Conservation (phyloP, 2,329 filamentous ascomycete species). For the Grosmannia clavigera region DNA sequence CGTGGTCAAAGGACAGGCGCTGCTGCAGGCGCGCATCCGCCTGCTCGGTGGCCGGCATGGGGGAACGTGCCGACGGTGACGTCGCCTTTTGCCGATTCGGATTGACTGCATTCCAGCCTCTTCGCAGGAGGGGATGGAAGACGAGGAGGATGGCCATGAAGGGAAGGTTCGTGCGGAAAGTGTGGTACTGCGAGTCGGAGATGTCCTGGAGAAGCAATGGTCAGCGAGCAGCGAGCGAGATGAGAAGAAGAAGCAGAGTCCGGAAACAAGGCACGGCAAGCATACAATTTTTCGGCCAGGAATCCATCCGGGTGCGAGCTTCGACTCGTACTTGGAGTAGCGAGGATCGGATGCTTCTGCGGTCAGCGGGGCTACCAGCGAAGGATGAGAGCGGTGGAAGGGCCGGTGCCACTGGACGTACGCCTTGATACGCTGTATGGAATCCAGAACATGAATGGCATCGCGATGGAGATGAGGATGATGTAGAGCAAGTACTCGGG, state of each 20-base stretch:
- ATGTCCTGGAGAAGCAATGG: conserved; percentile 51
- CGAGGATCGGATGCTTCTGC: conserved; percentile 62
- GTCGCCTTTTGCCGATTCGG: conserved; percentile 18
- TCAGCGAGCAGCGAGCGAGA: not conserved
- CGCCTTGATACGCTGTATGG: conserved; percentile 75
- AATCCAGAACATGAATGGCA: conserved; percentile 88
- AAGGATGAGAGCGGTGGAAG: not conserved
- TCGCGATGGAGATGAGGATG: conserved; percentile 46
- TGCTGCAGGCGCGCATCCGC: conserved; percentile 50
- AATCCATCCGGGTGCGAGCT: conserved; percentile 78
- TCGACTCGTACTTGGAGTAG: conserved; percentile 59
- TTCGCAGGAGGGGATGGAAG: conserved; percentile 68
- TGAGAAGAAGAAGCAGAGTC: not conserved
- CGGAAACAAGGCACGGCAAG: not conserved
- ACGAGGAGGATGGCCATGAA: conserved; percentile 63
- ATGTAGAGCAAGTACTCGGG: conserved; percentile 79
- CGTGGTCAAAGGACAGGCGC: conserved; percentile 69
- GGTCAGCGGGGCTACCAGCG: not conserved
- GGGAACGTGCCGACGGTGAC: not conserved
- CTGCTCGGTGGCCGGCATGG: conserved; percentile 22
- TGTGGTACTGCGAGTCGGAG: conserved; percentile 76
- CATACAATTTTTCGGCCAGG: conserved; percentile 77
- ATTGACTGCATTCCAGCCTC: conserved; percentile 49
- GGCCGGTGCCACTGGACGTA: conserved; percentile 25
- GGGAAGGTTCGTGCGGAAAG: conserved; percentile 76